These are phyloP conservation scores for Mucor racemosus DNA, from an alignment of 371 early-diverging fungal genomes.

Conservation along the genomic window DNA sequence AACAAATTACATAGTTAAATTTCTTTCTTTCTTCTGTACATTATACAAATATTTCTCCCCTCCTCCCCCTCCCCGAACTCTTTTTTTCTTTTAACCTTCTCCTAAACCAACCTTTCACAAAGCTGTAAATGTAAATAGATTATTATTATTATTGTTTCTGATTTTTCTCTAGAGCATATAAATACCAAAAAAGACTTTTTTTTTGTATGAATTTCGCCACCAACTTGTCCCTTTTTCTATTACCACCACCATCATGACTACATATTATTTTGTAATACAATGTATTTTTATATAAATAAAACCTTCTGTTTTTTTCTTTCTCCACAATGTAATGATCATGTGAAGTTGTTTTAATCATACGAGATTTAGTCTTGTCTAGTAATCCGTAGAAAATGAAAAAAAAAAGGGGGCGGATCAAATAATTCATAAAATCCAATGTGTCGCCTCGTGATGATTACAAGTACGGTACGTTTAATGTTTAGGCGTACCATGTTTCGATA, in stretches of 20 bases:
- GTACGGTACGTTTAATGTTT: neutral
- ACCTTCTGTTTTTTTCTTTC: neutral
- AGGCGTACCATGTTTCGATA: neutral
- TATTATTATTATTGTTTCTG: neutral
- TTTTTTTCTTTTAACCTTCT: too few species aligned
- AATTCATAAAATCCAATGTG: neutral
- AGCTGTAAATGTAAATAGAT: slow-evolving; percentile 2
- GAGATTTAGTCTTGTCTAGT: neutral
- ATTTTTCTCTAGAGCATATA: neutral
- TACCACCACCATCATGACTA: neutral
- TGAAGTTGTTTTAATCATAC: neutral
- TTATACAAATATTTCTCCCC: neutral
- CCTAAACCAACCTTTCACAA: neutral
- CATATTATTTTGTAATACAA: neutral
- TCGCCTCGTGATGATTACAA: neutral
- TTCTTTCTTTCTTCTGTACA: neutral
- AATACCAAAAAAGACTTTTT: neutral
- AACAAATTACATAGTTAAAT: slow-evolving; percentile 5
- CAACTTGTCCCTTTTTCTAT: neutral
- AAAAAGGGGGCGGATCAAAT: neutral
- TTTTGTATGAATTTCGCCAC: slow-evolving; percentile 1
- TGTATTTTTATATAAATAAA: neutral
- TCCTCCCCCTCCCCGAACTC: too few species aligned
- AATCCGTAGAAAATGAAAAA: neutral
- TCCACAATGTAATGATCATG: neutral